phyloP scores from a whole-genome alignment of 2,329 filamentous ascomycete genomes.

The Tolypocladium guangdongense region DNA sequence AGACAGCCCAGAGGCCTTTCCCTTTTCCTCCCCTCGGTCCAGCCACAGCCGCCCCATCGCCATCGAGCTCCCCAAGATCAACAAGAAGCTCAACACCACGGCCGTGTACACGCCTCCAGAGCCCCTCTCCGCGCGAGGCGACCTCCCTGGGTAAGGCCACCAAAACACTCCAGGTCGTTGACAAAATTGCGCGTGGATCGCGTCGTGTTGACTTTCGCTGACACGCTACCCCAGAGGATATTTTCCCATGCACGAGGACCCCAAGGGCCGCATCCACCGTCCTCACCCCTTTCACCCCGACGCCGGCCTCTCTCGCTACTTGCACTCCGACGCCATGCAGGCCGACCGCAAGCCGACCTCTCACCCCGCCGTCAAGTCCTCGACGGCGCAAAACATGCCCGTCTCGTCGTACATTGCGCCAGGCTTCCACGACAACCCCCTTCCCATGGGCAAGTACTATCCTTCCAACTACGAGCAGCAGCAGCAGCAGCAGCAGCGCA shows the following conservation, averaged over 20 bases:
- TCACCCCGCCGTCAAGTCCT: conserved; percentile 10
- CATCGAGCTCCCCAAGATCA: conserved; percentile 34
- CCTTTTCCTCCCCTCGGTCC: conserved; percentile 6
- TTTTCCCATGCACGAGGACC: conserved; percentile 49
- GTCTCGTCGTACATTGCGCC: conserved; percentile 41
- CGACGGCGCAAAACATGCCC: conserved; percentile 25
- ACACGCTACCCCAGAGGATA: conserved; percentile 36
- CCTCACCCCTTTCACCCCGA: conserved; percentile 41
- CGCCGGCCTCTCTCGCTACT: conserved; percentile 24
- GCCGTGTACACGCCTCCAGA: conserved; percentile 33
- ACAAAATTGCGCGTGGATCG: not conserved
- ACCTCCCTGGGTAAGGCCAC: conserved; percentile 42
- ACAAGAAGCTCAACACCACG: conserved; percentile 27
- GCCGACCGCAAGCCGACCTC: conserved; percentile 10
- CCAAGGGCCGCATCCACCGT: conserved; percentile 31
- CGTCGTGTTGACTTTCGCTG: not conserved
- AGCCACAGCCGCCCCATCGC: conserved; percentile 37
- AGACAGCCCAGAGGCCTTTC: conserved; percentile 2
- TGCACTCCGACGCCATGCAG: conserved; percentile 20
- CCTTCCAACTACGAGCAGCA: conserved; percentile 45
- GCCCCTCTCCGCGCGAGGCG: conserved; percentile 46
- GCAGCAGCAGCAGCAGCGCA: conserved; percentile 12
- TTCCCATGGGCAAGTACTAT: conserved; percentile 53
- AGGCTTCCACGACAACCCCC: conserved; percentile 32
- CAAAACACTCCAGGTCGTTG: not conserved